Base-by-base conservation (phyloP, 805 yeast genomes). In the Brettanomyces bruxellensis region DNA sequence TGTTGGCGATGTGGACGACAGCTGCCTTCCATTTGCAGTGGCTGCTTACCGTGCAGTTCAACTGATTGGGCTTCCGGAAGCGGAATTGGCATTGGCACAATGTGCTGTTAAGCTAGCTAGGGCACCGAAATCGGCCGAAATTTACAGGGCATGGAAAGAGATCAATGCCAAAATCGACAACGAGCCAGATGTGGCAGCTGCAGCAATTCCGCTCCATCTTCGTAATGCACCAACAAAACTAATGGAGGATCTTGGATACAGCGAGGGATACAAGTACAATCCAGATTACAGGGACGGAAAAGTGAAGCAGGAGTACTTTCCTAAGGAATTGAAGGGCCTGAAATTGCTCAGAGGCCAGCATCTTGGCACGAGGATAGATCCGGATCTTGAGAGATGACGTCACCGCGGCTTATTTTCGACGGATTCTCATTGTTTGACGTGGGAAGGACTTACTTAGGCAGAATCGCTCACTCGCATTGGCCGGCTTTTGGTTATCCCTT, bases 1-100 rank as follows among this genome's bases (percentile, higher is more conserved):
- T 61, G 70, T 93, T 25, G 99, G 99, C 0, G 66, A 86, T 2
- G 70, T 85, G 3, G 98, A 93, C 61, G 87, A 88, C 44, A 64
- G 84, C 1, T 79, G 95, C 54, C 65, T 93, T 39, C 95, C 96
- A 2, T 83, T 93, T 66, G 93, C 95, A 1, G 73, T 85, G 3
- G 81, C 96, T 0, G 78, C 95, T 0, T 86, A 86, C 61, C 86
- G 87, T 39, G 88, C 97, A 0, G 82, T 86, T 3, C 89, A 87
- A 67, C 86, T 85, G 62, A 75, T 93, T 22, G 99, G 99, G 0
- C 70, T 93, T 75, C 99, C 99, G 0, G 99, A 93, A 58, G 91
- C 93, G 3, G 95, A 90, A 60, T 71, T 86, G 24, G 80, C 88
- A 5, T 65, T 93, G 39, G 98, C 89, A 0, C 98, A 93, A 55